Evolutionary conservation across 345 rosid species (phyloP), one percentile per base, ranked within the genome.

Genomic region (Barbarea vulgaris): DNA sequence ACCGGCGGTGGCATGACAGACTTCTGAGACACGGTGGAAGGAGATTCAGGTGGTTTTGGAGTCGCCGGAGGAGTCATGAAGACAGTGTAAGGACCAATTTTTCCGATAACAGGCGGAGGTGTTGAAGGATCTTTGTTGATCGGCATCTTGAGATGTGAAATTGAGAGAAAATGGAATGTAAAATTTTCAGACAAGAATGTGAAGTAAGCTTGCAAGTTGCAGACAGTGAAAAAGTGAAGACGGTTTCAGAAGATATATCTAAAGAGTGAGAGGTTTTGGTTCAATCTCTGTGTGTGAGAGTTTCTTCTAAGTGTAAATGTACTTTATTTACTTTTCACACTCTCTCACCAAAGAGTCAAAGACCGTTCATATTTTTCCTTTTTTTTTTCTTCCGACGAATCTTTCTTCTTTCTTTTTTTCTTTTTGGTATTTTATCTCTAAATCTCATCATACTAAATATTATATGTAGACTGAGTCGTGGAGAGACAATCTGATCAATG

Each of bases 41-140:
- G 84, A 79, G 88, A 69, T 3, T 83, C 86, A 11, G 85, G 56
- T 18, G 90, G 90, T 52, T 85, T 86, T 36, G 98, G 99, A 47
- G 99, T 96, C 19, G 99, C 74, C 9, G 97, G 98, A 4, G 98
- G 99, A 63, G 99, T 96, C 81, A 89, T 84, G 81, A 96, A 96
- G 73, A 96, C 97, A 21, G 99, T 96, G 87, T 93, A 96, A 10
- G 99, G 99, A 0, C 99, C 99, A 68, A 96, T 92, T 86, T 96
- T 96, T 17, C 98, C 98, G 81, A 93, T 96, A 65, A 83, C 76
- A 12, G 99, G 99, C 5, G 97, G 91, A 5, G 98, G 97, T 15
- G 85, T 85, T 31, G 89, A 79, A 10, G 90, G 79, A 76, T 81
- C 92, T 57, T 42, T 87, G 84, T 79, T 89, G 88, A 88, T 84